Evolutionary conservation across 2,329 filamentous ascomycete genomes (phyloP).

Genomic region (Zopfia rhizophila): DNA sequence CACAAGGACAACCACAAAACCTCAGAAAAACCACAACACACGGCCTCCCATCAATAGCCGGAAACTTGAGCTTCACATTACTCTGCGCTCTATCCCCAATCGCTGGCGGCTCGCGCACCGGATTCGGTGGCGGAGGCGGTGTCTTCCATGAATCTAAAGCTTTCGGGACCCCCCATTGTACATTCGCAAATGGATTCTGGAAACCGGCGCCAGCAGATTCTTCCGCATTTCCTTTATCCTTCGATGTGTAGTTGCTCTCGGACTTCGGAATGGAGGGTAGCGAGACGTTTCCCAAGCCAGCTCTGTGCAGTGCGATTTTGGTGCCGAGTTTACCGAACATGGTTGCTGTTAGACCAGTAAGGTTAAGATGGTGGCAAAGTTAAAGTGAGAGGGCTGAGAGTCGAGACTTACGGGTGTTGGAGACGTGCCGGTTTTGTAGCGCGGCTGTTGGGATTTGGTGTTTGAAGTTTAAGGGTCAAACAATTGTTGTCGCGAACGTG

Average conservation of each 20-base stretch:
- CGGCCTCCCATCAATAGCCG: conserved; percentile 41
- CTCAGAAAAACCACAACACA: conserved; percentile 44
- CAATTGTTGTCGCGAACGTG: too few species aligned
- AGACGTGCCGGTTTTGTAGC: too few species aligned
- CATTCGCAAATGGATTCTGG: conserved; percentile 48
- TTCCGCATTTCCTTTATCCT: conserved; percentile 25
- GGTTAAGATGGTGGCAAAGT: too few species aligned
- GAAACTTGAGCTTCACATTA: conserved; percentile 43
- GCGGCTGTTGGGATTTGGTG: too few species aligned
- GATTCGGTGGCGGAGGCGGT: conserved; percentile 38
- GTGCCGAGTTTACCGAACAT: conserved; percentile 69
- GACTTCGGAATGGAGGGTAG: conserved; percentile 46
- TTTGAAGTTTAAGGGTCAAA: too few species aligned
- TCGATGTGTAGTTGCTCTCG: conserved; percentile 36
- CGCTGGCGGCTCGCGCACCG: conserved; percentile 38
- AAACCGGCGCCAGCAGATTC: conserved; percentile 21
- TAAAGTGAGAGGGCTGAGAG: too few species aligned
- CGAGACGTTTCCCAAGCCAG: conserved; percentile 64
- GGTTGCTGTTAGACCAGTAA: conserved; percentile 29
- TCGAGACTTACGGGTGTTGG: too few species aligned
- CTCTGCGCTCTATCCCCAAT: conserved; percentile 40
- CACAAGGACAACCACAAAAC: conserved; percentile 50
- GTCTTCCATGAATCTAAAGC: conserved; percentile 47
- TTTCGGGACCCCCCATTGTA: conserved; percentile 44
- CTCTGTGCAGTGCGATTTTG: conserved; percentile 68